A percentile compares a stretch with the other conserved stretches of the same genome.
phyloP scores from a whole-genome alignment of 305 asterid species.

The Withania somnifera region DNA sequence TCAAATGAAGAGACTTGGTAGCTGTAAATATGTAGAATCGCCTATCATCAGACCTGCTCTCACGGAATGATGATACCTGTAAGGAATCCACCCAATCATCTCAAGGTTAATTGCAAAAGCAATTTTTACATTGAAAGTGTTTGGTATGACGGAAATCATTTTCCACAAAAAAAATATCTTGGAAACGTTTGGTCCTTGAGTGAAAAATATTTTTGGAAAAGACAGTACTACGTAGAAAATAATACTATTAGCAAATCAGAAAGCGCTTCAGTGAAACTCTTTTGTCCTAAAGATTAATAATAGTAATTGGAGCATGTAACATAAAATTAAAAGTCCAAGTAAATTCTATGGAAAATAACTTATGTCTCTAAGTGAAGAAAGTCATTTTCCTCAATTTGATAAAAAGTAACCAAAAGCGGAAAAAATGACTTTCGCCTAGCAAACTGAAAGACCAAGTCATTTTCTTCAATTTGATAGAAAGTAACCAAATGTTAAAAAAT shows the following conservation, averaged over 20 bases:
- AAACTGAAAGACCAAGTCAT: no score
- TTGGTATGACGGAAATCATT: not conserved
- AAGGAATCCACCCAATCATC: not conserved
- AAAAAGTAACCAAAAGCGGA: no score
- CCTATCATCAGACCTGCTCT: conserved; percentile 79
- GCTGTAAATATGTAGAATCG: conserved; percentile 86
- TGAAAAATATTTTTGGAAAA: not conserved
- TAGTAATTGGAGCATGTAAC: not conserved
- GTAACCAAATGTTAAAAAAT: no score
- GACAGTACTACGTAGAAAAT: not conserved
- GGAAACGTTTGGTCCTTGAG: not conserved
- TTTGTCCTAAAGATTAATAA: not conserved
- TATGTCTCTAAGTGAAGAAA: not conserved
- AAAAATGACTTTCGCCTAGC: not conserved
- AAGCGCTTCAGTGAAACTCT: not conserved
- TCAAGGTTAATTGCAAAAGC: not conserved
- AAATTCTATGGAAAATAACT: not conserved
- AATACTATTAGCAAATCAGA: not conserved
- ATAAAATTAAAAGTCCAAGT: not conserved
- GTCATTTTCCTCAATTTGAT: not conserved
- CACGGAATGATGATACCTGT: conserved; percentile 88
- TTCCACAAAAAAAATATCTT: not conserved
- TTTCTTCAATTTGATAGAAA: no score
- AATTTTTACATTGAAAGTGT: not conserved
- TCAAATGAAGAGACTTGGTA: conserved; percentile 83